Conservation (phyloP, 345 rosid genomes). For the Clausena lansium region DNA sequence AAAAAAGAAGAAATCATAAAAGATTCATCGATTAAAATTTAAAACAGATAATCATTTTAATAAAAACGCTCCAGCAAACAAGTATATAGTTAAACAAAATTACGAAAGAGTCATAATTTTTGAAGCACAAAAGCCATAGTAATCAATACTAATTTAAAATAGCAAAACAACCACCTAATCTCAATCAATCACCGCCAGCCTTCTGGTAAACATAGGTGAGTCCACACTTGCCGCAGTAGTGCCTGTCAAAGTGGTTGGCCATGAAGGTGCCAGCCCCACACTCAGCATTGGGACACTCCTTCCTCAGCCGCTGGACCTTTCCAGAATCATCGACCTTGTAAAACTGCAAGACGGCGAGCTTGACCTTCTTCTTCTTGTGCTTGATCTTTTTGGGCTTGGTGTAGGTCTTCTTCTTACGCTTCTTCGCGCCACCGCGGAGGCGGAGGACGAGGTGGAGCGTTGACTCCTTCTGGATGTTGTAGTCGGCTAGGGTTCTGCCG, state of each 20-base stretch:
- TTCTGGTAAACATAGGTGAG: slow-evolving; percentile 57
- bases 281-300: slow-evolving; percentile 62
- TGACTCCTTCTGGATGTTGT: slow-evolving; percentile 72
- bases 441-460: slow-evolving; percentile 72
- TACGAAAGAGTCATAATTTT: background rate
- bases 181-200: slow-evolving; percentile 45
- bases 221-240: slow-evolving; percentile 68
- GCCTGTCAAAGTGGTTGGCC: slow-evolving; percentile 70
- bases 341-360: slow-evolving; percentile 61
- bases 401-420: slow-evolving; percentile 78
- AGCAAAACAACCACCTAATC: slow-evolving; percentile 18
- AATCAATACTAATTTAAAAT: background rate
- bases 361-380: slow-evolving; percentile 69
- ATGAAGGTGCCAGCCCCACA: slow-evolving; percentile 73
- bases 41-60: background rate
- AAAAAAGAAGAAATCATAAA: background rate
- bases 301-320: slow-evolving; percentile 62
- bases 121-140: background rate
- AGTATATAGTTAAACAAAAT: background rate
- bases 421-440: slow-evolving; percentile 68
- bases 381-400: slow-evolving; percentile 73
- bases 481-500: slow-evolving; percentile 68
- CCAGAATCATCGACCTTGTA: slow-evolving; percentile 62
- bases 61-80: background rate
- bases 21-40: background rate